Base-by-base conservation (phyloP, 2,329 filamentous ascomycete genomes). In the Pestalotiopsis sp. region DNA sequence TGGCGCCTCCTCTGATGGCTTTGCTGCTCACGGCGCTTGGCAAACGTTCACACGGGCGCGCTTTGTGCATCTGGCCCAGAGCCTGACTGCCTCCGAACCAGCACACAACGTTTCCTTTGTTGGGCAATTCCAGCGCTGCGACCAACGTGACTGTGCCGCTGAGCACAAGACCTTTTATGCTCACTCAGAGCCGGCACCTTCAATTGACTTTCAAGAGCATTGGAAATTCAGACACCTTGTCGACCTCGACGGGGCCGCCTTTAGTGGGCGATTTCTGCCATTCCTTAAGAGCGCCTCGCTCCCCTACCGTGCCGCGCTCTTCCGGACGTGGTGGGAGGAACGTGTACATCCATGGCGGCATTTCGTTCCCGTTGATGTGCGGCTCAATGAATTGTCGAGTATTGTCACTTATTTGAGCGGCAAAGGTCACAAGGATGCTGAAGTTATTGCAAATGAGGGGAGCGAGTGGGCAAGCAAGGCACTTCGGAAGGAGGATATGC, bases 321-420 rank as follows among this genome's bases (percentile, higher is more conserved):
- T 90, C 75, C 82, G 84, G 27, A 89, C 91, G 68, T 92, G 90
- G 90, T 89, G 90, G 73, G 89, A 91, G 72, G 83, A 85, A 41
- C 83, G 90, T 2, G 77, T 92, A 2, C 81, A 88, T 14, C 83
- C 87, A 0, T 92, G 90, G 90, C 80, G 82, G 25, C 90, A 92
- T 76, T 92, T 89, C 71, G 83, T 91, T 0, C 90, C 90, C 0
- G 82, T 91, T 72, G 88, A 91, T 73, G 83, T 79, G 72, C 74
- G 71, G 70, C 68, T 77, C 3, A 66, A 70, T 12, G 78, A 78
- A 23, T 57, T 78, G 4, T 75, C 73, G 73, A 27, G 67, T 17
- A 73, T 74, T 12, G 63, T 81, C 1, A 67, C 69, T 14, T 80
- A 78, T 67, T 73, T 81, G 23, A 72, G 72, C 56, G 67, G 75